A percentile compares a stretch with the other conserved stretches of the same genome.
phyloP scores from a whole-genome alignment of 202 grass and related monocot species.

The Hordeum pubiflorum region DNA sequence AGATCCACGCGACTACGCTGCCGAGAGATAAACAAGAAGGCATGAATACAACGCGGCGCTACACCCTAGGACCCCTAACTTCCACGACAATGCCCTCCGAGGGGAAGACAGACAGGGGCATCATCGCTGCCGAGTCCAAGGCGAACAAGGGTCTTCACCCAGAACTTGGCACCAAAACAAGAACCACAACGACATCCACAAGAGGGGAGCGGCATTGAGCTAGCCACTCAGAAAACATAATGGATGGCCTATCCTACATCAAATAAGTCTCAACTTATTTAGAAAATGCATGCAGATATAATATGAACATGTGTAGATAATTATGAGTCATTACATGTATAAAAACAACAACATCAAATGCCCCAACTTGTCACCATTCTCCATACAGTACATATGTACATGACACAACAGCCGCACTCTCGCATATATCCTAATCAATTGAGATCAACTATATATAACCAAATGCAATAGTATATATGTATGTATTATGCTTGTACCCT shows the following conservation, averaged over 20 bases:
- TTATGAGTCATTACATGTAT: neutral
- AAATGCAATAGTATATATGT: slow-evolving; percentile 2
- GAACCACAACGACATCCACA: no score
- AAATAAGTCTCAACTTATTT: neutral
- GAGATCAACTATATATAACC: neutral
- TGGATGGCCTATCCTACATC: neutral
- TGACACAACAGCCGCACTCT: neutral
- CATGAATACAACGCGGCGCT: no score
- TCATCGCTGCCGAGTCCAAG: no score
- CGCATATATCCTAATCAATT: slow-evolving; percentile 1
- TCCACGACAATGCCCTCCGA: no score
- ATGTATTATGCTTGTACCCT: neutral
- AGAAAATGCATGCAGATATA: neutral
- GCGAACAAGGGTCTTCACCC: no score
- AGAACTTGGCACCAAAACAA: no score
- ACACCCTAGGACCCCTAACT: no score
- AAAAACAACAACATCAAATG: neutral
- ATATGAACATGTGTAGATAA: neutral
- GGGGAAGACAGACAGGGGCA: no score
- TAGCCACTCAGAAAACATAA: neutral
- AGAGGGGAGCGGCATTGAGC: neutral
- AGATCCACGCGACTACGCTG: no score
- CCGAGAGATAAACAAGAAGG: no score
- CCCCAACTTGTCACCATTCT: neutral
- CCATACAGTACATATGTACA: slow-evolving; percentile 21